Evolutionary conservation across 164 flowering plant genomes (phyloP), one percentile per base, ranked within the genome.

Genomic region (Annona cherimola): DNA sequence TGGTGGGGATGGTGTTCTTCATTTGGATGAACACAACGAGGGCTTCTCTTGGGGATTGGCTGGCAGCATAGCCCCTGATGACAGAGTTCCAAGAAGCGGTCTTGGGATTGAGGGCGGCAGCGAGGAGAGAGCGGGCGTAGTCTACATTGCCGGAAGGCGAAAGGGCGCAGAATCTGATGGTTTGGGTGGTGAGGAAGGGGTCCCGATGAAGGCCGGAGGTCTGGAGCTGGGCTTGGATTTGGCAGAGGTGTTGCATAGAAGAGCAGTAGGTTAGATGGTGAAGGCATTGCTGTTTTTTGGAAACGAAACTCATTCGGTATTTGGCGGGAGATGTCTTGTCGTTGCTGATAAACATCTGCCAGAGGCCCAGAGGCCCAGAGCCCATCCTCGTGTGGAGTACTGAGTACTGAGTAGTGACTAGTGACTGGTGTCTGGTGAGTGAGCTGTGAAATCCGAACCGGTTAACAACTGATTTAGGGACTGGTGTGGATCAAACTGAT

Each of bases 221-320:
- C 42, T 18, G 76, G 45, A 73, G 9, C 5, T 60, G 75, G 66
- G 75, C 70, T 20, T 73, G 71, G 71, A 73, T 73, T 59, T 73
- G 71, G 59, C 59, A 14, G 75, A 73, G 71, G 4, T 20, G 19
- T 26, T 67, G 57, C 57, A 73, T 66, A 54, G 75, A 73, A 67
- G 69, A 26, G 44, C 71, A 73, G 42, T 5, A 42, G 41, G 57
- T 57, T 42, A 73, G 60, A 41, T 67, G 65, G 20, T 54, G 67
- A 69, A 67, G 71, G 70, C 70, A 67, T 42, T 57, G 66, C 18
- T 45, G 75, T 55, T 72, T 72, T 18, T 3, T 72, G 4, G 64
- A 65, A 14, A 66, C 20, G 19, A 26, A 42, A 72, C 55, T 65
- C 63, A 63, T 61, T 60, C 16, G 63, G 55, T 61, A 18, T 19